Base-by-base conservation (phyloP, 306 rosid genomes). In the Trichosanthes truncata region DNA sequence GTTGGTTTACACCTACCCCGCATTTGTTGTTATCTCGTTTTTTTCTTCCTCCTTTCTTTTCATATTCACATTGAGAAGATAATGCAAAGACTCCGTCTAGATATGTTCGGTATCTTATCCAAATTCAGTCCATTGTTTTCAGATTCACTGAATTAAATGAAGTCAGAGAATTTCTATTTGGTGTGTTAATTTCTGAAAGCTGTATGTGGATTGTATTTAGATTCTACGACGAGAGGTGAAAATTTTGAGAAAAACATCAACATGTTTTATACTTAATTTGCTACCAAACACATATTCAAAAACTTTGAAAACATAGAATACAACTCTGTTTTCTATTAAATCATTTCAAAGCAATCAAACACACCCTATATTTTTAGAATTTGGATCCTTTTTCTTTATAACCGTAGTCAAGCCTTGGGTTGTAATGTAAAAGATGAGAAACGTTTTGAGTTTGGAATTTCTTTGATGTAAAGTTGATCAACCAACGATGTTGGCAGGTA, bases 401-500 rank as follows among this genome's bases (percentile, higher is more conserved):
- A n/a, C 51, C 31, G 8, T 43, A 5, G 20, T 69, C 12, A 14
- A 65, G 25, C 23, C n/a, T 23, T 69, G n/a, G n/a, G 76, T 43
- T 23, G 2, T 43, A 12, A 43, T 69, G 55, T 41, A 43, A 43
- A 69, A 43, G 51, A 55, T 35, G 52, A 76, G 33, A 55, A 76
- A 76, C 21, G 52, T n/a, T 71, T 41, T 45, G 38, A 71, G 31
- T 5, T 10, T 11, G 53, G 51, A 71, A 71, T 21, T 23, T 71
- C 15, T 71, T 25, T 72, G 38, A 46, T 46, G 40, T 46, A 57
- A 33, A 55, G 38, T 33, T 77, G 36, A 35, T 56, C 46, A 43
- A 55, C 40, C 53, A 55, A 56, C 59, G n/a, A 56, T 38, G 49
- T 56, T 77, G 53, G 29, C 81, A 80, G 88, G 84, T 85, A 63